Base-by-base conservation (phyloP, 2,329 filamentous ascomycete genomes). In the Cordyceps militaris region DNA sequence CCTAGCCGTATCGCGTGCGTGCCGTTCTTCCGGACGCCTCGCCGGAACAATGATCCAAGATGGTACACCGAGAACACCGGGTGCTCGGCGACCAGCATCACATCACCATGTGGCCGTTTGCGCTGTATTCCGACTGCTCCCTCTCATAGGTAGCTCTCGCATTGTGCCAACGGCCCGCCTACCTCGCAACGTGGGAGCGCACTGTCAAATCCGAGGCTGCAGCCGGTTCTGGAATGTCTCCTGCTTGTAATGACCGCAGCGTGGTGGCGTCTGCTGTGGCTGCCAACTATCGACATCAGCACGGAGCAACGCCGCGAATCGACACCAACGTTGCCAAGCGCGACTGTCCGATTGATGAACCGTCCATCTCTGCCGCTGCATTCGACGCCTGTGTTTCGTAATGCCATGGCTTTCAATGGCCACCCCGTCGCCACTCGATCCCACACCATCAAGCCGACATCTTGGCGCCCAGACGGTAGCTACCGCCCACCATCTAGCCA, bases 11-110 rank as follows among this genome's bases (percentile, higher is more conserved):
- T 54, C 21, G 40, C 51, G 4, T 14, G 19, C 23, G 53, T 56
- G 53, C 53, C 53, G 53, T 38, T 48, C 34, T 40, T 48, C 53
- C 53, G 53, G 43, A 44, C 43, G 43, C 42, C 30, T 56, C 53
- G 19, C 16, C 51, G 28, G 42, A 16, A 32, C 30, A 34, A 9
- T 38, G 23, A 6, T 21, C 53, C 43, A 9, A 46, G 43, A 48
- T 23, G 43, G 43, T 47, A 56, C 52, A 56, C 53, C 53, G 32
- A 48, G 19, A 14, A 19, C 30, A 50, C n/a, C n/a, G n/a, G n/a
- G n/a, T n/a, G n/a, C 16, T 32, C 30, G 11, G 30, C 30, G 6
- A 32, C 30, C 30, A 32, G n/a, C n/a, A n/a, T n/a, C n/a, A n/a
- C n/a, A n/a, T n/a, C n/a, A n/a, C n/a, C n/a, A n/a, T n/a, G n/a